Evolutionary conservation across 2,329 filamentous ascomycete species (phyloP).

Genomic region (Metarhizium robertsii): DNA sequence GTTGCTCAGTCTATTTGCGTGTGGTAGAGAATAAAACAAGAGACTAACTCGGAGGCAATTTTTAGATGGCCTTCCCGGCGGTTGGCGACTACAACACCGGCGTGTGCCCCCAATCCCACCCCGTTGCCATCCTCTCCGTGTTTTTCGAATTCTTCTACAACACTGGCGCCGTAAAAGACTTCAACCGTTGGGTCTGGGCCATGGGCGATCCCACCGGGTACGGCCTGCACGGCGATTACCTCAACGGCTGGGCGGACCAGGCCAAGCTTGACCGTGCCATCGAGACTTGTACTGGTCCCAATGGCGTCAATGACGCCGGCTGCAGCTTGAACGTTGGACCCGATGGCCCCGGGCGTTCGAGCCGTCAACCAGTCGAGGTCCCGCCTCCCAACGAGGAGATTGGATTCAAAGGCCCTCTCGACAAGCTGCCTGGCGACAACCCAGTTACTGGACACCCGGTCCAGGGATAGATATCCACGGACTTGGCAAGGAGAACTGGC

Average conservation of each 20-base stretch:
- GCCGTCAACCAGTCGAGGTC: conserved; percentile 10
- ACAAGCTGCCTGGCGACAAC: conserved; percentile 17
- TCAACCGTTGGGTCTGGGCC: conserved; percentile 18
- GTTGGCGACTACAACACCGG: conserved; percentile 19
- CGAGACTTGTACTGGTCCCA: conserved; percentile 15
- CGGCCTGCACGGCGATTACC: conserved; percentile 19
- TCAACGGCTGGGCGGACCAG: conserved; percentile 21
- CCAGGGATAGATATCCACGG: neutral
- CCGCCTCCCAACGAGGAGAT: conserved; percentile 15
- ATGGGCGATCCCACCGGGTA: conserved; percentile 19
- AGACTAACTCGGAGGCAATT: neutral
- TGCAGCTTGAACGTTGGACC: conserved; percentile 18
- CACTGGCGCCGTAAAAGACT: conserved; percentile 18
- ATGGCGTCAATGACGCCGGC: conserved; percentile 12
- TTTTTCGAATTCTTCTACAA: conserved; percentile 39
- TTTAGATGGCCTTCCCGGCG: conserved; percentile 18
- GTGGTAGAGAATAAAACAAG: neutral
- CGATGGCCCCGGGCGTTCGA: conserved; percentile 13
- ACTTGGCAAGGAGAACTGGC: too few species aligned
- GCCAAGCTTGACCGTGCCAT: conserved; percentile 15
- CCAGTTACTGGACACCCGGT: conserved; percentile 10
- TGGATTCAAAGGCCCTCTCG: conserved; percentile 14
- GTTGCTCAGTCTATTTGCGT: neutral
- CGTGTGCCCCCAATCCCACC: conserved; percentile 30
- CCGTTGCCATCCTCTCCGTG: conserved; percentile 32